A percentile compares a stretch with the other conserved stretches of the same genome.
These are phyloP conservation scores for Penicillium glabrum DNA, from an alignment of 2,329 filamentous ascomycete genomes.

Conservation along the genomic window DNA sequence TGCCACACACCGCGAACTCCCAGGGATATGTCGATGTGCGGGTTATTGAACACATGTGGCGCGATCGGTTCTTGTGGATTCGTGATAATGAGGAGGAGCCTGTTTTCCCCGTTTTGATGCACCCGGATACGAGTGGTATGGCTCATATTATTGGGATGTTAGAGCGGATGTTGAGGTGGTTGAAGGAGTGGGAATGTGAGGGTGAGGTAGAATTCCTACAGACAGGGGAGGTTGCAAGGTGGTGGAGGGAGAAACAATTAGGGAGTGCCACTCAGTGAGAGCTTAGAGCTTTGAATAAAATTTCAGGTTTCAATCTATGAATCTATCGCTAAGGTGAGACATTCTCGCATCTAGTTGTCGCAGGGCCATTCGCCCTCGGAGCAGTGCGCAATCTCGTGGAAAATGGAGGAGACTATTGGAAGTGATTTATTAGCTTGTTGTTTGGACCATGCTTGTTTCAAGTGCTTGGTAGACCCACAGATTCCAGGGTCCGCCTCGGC, in stretches of 20 bases:
- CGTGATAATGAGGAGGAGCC: slow-evolving; percentile 42
- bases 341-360: no score
- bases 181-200: slow-evolving; percentile 39
- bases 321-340: no score
- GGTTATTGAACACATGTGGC: slow-evolving; percentile 62
- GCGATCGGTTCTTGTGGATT: slow-evolving; percentile 60
- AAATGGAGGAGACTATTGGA: no score
- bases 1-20: slow-evolving; percentile 49
- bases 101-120: slow-evolving; percentile 55
- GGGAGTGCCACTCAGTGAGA: neutral
- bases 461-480: no score
- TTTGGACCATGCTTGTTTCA: no score
- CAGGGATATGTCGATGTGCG: slow-evolving; percentile 60
- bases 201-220: slow-evolving; percentile 34
- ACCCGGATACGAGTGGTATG: slow-evolving; percentile 62
- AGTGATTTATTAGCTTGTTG: no score
- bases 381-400: no score
- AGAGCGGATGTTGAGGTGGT: slow-evolving; percentile 52
- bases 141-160: slow-evolving; percentile 62
- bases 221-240: slow-evolving; percentile 30
- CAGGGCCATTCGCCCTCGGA: no score
- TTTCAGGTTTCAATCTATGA: neutral
- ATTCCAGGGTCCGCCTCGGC: no score
- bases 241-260: slow-evolving; percentile 31
- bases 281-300: neutral